These are phyloP conservation scores for Phoenix dactylifera DNA, from an alignment of 176 grass and related monocot genomes.

Conservation along the genomic window DNA sequence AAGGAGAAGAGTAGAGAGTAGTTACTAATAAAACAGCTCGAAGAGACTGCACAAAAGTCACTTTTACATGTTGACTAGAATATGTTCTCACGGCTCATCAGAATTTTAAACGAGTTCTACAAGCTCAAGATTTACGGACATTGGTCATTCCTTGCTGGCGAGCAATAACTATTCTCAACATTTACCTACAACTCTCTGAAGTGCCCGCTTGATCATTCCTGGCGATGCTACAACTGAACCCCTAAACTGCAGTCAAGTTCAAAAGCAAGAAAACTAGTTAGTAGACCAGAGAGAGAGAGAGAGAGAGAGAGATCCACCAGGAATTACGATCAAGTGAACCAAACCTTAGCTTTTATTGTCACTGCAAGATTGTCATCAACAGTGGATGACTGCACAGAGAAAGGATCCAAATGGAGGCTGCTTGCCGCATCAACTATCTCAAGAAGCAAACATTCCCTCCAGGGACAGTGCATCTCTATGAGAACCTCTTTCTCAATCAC, in stretches of 20 bases:
- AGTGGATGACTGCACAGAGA: neutral
- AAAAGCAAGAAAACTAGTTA: neutral
- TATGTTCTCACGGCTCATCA: too few relatives aligned
- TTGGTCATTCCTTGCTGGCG: neutral
- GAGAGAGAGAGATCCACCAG: neutral
- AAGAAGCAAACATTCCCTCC: conserved; percentile 1
- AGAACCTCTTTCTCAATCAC: neutral
- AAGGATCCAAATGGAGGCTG: conserved; percentile 1
- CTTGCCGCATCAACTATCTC: neutral
- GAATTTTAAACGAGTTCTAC: neutral
- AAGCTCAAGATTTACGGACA: neutral
- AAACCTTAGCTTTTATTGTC: conserved; percentile 1
- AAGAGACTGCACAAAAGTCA: too few relatives aligned
- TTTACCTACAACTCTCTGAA: neutral
- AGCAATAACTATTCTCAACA: neutral
- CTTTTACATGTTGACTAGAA: too few relatives aligned
- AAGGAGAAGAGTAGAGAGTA: too few relatives aligned
- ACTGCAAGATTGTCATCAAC: neutral
- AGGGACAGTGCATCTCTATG: neutral
- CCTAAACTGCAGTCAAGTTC: neutral
- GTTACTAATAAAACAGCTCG: too few relatives aligned
- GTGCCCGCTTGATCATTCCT: neutral
- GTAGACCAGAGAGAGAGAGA: neutral
- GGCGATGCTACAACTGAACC: neutral
- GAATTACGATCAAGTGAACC: neutral